Percentiles rank a stretch among this genome's conserved stretches.
These are phyloP conservation scores for Leishmania major DNA, from an alignment of 208 protist species.

Conservation along the genomic window DNA sequence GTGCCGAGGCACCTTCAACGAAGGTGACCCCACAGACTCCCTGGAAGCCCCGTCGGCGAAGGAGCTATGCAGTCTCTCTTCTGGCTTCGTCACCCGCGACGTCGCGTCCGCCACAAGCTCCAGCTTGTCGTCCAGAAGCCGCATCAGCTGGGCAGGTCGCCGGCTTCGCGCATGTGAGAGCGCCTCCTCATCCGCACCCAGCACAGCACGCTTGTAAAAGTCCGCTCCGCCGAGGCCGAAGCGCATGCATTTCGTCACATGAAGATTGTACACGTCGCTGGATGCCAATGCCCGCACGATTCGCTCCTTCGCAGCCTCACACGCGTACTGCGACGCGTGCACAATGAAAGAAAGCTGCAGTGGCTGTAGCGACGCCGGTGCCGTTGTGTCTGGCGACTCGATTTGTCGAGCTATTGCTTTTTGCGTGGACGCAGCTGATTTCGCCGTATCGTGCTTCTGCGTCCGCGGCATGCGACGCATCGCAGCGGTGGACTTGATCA, in stretches of 20 bases:
- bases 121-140: constrained; percentile 16
- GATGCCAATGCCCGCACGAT: constrained; percentile 6
- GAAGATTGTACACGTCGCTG: constrained; percentile 11
- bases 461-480: constrained; percentile 3
- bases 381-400: neutral
- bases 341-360: constrained; percentile 13
- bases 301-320: constrained; percentile 1
- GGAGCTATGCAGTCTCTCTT: neutral
- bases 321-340: constrained; percentile 22
- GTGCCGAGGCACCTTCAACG: neutral
- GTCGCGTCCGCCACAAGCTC: neutral
- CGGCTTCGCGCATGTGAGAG: constrained; percentile 2
- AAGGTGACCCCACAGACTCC: neutral
- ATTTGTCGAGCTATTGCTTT: no score
- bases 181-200: neutral
- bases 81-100: neutral
- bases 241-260: constrained; percentile 18
- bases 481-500: constrained; percentile 7
- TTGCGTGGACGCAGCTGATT: neutral
- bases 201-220: neutral
- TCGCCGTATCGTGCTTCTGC: neutral
- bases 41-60: neutral
- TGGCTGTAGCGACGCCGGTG: constrained; percentile 1
- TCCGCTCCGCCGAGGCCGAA: constrained; percentile 14
- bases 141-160: constrained; percentile 24